These are phyloP conservation scores for Kodamaea neixiangensis DNA, from an alignment of 805 yeast species.

Conservation along the genomic window DNA sequence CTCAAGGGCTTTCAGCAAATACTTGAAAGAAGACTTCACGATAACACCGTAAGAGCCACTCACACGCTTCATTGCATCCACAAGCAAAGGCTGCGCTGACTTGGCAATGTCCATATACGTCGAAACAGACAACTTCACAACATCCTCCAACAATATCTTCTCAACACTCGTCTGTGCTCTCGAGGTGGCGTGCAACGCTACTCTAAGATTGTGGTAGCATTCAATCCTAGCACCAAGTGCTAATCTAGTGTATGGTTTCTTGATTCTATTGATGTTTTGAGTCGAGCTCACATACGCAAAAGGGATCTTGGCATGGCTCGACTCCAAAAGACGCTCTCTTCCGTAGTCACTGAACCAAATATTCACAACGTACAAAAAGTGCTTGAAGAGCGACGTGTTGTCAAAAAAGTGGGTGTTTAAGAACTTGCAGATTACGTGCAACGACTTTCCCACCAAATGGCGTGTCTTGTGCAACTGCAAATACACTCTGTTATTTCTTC, in stretches of 20 bases:
- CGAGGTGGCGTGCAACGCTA: constrained; percentile 68
- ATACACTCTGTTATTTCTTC: constrained; percentile 34
- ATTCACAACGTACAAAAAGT: constrained; percentile 61
- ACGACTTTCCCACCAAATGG: constrained; percentile 56
- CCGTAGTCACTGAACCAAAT: constrained; percentile 85
- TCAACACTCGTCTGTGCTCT: constrained; percentile 71
- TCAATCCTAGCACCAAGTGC: constrained; percentile 75
- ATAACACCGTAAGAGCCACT: constrained; percentile 64
- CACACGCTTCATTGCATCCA: constrained; percentile 68
- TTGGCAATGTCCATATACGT: constrained; percentile 67
- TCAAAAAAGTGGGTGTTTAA: constrained; percentile 55
- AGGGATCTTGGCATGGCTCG: constrained; percentile 56
- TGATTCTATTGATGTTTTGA: constrained; percentile 62
- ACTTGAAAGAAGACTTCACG: constrained; percentile 49
- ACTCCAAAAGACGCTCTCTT: constrained; percentile 60
- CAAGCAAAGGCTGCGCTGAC: constrained; percentile 67
- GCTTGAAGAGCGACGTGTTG: constrained; percentile 62
- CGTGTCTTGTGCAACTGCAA: constrained; percentile 60
- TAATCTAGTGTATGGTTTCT: constrained; percentile 75
- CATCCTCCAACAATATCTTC: constrained; percentile 59
- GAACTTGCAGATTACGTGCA: constrained; percentile 57
- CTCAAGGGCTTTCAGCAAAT: constrained; percentile 51
- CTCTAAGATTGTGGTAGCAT: constrained; percentile 73
- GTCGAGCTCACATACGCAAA: constrained; percentile 57
- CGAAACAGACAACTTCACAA: constrained; percentile 65